phyloP scores from a whole-genome alignment of 78 protist species.

The Cavenderia fasciculata region DNA sequence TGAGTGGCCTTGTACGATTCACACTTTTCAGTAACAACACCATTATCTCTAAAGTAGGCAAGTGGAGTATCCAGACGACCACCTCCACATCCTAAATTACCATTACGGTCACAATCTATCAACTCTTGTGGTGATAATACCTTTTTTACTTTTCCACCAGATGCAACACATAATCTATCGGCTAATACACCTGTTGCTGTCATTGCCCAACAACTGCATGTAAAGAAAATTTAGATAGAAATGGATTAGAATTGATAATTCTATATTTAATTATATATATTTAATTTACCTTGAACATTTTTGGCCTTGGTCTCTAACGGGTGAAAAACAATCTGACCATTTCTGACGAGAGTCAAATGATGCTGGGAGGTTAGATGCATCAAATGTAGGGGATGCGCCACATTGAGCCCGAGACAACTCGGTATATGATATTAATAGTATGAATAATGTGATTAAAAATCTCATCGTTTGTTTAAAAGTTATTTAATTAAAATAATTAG shows the following conservation, averaged over 20 bases:
- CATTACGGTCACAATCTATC: background rate
- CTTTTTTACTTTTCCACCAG: background rate
- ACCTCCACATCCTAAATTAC: constrained; percentile 38
- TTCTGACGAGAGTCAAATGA: constrained; percentile 14
- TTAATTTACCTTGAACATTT: constrained; percentile 21
- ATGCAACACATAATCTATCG: constrained; percentile 34
- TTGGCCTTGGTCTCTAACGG: constrained; percentile 30
- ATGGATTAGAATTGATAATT: background rate
- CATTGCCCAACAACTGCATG: constrained; percentile 70
- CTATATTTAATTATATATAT: background rate
- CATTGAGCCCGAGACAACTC: too few relatives aligned
- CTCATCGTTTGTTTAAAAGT: too few relatives aligned
- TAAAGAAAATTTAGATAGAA: background rate
- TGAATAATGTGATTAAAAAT: too few relatives aligned
- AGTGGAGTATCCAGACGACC: constrained; percentile 22
- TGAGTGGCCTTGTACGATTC: constrained; percentile 1
- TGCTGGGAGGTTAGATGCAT: constrained; percentile 1
- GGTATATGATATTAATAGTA: too few relatives aligned
- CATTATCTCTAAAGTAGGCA: background rate
- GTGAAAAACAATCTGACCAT: constrained; percentile 47
- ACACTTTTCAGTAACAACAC: constrained; percentile 23
- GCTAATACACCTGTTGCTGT: constrained; percentile 25
- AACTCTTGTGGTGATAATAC: constrained; percentile 55
- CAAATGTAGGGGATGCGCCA: too few relatives aligned
- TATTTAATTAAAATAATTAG: too few relatives aligned